A percentile compares a stretch with the other conserved stretches of the same genome.
Evolutionary conservation across 1,284 basidiomycete species (phyloP).

Genomic region (Vanrija sp.): DNA sequence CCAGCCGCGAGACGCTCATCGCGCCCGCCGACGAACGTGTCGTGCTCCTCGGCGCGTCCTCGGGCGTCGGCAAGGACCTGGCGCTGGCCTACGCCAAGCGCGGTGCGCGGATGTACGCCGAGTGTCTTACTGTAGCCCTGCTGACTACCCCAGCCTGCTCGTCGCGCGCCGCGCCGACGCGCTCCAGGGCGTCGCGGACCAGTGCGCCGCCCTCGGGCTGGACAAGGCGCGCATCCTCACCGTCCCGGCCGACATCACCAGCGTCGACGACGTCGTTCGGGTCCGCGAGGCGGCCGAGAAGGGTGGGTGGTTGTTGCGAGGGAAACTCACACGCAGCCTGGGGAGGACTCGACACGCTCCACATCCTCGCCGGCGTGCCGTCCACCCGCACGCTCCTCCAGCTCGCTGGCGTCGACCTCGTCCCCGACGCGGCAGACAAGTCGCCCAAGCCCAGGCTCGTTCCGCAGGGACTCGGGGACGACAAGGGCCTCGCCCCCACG

Average conservation of each 20-base stretch:
- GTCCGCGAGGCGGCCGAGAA: slow-evolving; percentile 58
- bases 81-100: slow-evolving; percentile 68
- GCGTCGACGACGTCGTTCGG: slow-evolving; percentile 63
- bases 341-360: slow-evolving; percentile 75
- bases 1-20: slow-evolving; percentile 41
- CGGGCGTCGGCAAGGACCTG: slow-evolving; percentile 73
- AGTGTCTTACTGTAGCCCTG: not conserved
- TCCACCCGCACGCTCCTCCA: slow-evolving; percentile 73
- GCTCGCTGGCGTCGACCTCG: slow-evolving; percentile 60
- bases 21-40: slow-evolving; percentile 60
- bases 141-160: slow-evolving; percentile 54
- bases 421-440: slow-evolving; percentile 14
- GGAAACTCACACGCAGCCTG: slow-evolving; percentile 55
- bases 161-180: slow-evolving; percentile 64
- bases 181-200: slow-evolving; percentile 59
- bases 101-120: slow-evolving; percentile 66
- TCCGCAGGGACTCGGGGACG: slow-evolving; percentile 4
- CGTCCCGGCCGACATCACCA: slow-evolving; percentile 63
- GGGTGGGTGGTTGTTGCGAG: slow-evolving; percentile 51
- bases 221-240: slow-evolving; percentile 43
- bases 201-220: slow-evolving; percentile 54
- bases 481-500: not conserved
- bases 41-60: slow-evolving; percentile 72
- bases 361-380: slow-evolving; percentile 81
- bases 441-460: slow-evolving; percentile 6